A percentile compares a stretch with the other conserved stretches of the same genome.
Evolutionary conservation across 176 grass and related monocot genomes (phyloP).

Genomic region (Areca catechu): DNA sequence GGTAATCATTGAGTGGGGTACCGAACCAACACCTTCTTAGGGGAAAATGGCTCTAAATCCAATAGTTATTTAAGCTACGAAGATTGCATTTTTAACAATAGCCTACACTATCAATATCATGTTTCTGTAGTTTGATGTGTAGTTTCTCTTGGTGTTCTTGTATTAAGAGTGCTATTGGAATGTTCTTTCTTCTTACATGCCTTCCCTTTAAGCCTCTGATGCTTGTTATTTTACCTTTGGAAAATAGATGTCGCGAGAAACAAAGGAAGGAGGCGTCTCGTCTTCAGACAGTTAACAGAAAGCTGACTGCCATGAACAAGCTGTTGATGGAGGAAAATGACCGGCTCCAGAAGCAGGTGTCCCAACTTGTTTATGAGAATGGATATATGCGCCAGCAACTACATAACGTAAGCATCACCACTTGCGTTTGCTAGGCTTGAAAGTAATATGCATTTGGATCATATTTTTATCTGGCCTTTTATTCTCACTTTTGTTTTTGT

Average conservation of each 20-base stretch:
- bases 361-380: constrained; percentile 88
- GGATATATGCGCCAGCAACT: constrained; percentile 75
- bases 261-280: constrained; percentile 91
- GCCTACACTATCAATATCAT: too few species aligned
- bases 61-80: too few species aligned
- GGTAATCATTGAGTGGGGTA: too few species aligned
- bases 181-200: not conserved
- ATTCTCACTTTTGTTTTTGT: too few species aligned
- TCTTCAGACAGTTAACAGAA: constrained; percentile 86
- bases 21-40: too few species aligned
- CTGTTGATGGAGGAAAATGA: constrained; percentile 99
- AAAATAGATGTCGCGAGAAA: constrained; percentile 80
- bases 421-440: not conserved
- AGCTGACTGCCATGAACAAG: constrained; percentile 97
- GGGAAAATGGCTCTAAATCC: too few species aligned
- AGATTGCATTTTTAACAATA: too few species aligned
- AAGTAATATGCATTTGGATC: not conserved
- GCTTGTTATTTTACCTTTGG: not conserved
- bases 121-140: too few species aligned
- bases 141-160: too few species aligned
- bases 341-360: constrained; percentile 97
- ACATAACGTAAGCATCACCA: constrained; percentile 43
- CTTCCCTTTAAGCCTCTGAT: not conserved
- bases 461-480: not conserved
- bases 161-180: too few species aligned